Conservation (phyloP, 306 rosid species). For the Begonia peltatifolia region DNA sequence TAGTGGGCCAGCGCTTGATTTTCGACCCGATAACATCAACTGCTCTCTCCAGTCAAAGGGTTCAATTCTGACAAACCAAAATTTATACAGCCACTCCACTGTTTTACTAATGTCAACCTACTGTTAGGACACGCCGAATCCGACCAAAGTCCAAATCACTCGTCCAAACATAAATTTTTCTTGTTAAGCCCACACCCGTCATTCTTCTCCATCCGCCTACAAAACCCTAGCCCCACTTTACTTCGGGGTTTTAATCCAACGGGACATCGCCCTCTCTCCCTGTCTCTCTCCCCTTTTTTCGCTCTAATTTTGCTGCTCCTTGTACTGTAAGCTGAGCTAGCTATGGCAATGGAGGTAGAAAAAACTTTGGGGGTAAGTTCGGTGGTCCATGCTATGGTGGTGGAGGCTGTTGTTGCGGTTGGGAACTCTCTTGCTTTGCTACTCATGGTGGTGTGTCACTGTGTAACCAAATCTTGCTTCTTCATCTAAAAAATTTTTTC, state of each 20-base stretch:
- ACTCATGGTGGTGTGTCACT: slow-evolving; percentile 25
- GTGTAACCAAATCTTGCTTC: not conserved
- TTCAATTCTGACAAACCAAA: too few relatives aligned
- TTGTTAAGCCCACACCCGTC: too few relatives aligned
- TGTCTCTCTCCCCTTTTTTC: not conserved
- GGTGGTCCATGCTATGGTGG: slow-evolving; percentile 24
- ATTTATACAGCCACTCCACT: too few relatives aligned
- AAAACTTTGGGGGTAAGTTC: slow-evolving; percentile 15
- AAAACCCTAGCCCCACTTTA: too few relatives aligned
- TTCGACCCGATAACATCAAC: too few relatives aligned
- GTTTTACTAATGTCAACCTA: too few relatives aligned
- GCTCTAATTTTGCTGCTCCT: not conserved
- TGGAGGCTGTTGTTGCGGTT: slow-evolving; percentile 26
- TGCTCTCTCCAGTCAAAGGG: too few relatives aligned
- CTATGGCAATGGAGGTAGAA: slow-evolving; percentile 32
- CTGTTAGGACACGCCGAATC: too few relatives aligned
- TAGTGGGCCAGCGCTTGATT: too few relatives aligned
- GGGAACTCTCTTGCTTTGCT: slow-evolving; percentile 40
- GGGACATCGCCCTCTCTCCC: not conserved
- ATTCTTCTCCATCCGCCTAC: too few relatives aligned
- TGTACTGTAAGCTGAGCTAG: slow-evolving; percentile 9
- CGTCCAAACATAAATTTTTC: too few relatives aligned
- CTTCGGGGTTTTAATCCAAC: not conserved
- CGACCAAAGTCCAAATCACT: too few relatives aligned
- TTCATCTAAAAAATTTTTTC: not conserved